Evolutionary conservation across 352 stramenopile species (phyloP), one percentile per base, ranked within the genome.

Genomic region (Bremia lactucae): DNA sequence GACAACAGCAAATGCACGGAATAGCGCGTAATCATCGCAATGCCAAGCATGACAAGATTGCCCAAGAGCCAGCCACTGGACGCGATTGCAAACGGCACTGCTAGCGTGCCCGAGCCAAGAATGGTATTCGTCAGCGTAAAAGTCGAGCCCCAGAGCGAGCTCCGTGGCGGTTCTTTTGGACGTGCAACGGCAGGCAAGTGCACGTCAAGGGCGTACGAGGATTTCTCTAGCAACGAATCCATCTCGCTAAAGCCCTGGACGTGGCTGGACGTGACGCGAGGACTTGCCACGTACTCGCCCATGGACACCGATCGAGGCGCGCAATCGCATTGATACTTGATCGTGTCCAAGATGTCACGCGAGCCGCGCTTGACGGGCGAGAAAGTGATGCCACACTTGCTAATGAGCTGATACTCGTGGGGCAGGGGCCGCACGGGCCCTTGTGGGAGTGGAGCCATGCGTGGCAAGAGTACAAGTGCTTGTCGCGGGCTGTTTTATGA

Each of bases 51-150:
- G 38, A 87, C 66, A 19, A 41, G 34, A 35, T 85, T 81, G 29
- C 75, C 72, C 18, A 83, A 47, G 20, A 83, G 45, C 71, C 72
- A 87, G 13, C 74, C 74, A 37, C 72, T 84, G 25, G 72, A 85
- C 2, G 72, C 69, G 16, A 87, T 73, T 13, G 75, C 72, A 40
- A 81, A 87, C 6, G 75, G 72, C 31, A 87, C 70, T 1, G 75
- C 72, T 3, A 87, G 59, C 16, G 75, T 87, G 0, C 75, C 75
- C 0, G 75, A 87, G 15, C 75, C 75, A 5, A 87, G 45, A 16
- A 87, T 85, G 18, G 74, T 87, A 49, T 87, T 87, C 19, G 67
- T 83, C 3, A 87, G 57, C 36, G 69, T 83, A 42, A 87, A 83
- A 15, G 64, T 79, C 10, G 74, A 87, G 35, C 74, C 72, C 46